phyloP scores from a whole-genome alignment of 345 rosid species.

The Pistacia vera region DNA sequence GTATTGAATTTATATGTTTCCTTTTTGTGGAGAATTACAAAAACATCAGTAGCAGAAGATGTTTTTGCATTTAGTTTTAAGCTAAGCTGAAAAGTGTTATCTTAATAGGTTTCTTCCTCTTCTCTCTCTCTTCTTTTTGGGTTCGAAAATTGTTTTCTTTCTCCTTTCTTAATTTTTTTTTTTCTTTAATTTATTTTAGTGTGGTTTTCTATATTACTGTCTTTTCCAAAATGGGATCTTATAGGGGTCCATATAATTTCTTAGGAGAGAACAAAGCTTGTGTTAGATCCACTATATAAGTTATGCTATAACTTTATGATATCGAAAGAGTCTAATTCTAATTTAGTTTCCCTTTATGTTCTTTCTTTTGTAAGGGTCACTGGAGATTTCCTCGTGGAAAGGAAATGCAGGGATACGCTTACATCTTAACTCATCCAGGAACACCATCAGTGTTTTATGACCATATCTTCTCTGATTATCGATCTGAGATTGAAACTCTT shows the following conservation, averaged over 20 bases:
- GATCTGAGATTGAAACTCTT: constrained; percentile 68
- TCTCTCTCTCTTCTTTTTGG: not conserved
- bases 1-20: not conserved
- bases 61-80: not conserved
- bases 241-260: not conserved
- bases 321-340: not conserved
- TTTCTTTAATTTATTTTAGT: not conserved
- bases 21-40: not conserved
- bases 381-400: constrained; percentile 97
- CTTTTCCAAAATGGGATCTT: not conserved
- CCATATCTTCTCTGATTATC: constrained; percentile 73
- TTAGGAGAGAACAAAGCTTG: not conserved
- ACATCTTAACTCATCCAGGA: constrained; percentile 96
- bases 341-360: not conserved
- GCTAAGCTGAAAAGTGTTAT: not conserved
- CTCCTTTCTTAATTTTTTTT: not conserved
- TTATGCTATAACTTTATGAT: not conserved
- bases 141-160: not conserved
- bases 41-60: not conserved
- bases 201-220: not conserved
- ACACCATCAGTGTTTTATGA: constrained; percentile 93
- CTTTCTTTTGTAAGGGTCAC: constrained; percentile 59
- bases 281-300: not conserved
- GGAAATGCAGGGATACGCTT: constrained; percentile 99
- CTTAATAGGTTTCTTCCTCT: too few relatives aligned